Evolutionary conservation across 345 rosid genomes (phyloP).

Genomic region (Heritiera fomes): DNA sequence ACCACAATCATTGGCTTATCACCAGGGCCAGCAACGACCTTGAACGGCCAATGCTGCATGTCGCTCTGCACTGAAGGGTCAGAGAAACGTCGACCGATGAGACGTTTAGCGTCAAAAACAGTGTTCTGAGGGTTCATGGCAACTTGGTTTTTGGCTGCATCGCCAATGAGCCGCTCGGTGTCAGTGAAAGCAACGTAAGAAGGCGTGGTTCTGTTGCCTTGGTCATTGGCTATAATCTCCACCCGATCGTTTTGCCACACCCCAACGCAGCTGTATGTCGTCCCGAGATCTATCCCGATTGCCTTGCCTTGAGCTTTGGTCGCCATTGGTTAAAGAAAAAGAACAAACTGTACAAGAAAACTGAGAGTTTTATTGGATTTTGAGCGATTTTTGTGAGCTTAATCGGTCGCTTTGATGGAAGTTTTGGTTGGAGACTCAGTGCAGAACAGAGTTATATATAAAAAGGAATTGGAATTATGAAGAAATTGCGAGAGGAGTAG

Average conservation of each 20-base stretch:
- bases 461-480: not conserved
- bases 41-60: conserved; percentile 49
- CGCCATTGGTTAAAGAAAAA: not conserved
- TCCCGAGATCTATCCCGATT: conserved; percentile 44
- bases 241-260: conserved; percentile 45
- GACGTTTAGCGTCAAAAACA: conserved; percentile 49
- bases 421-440: not conserved
- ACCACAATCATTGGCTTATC: conserved; percentile 49
- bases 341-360: not conserved
- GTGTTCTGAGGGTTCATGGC: conserved; percentile 59
- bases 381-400: not conserved
- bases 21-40: conserved; percentile 41
- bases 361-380: not conserved
- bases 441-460: not conserved
- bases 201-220: conserved; percentile 44
- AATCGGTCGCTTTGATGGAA: not conserved
- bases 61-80: conserved; percentile 46
- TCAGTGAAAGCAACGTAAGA: conserved; percentile 55
- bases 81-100: conserved; percentile 42
- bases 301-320: conserved; percentile 31
- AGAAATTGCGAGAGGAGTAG: not conserved
- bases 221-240: conserved; percentile 45
- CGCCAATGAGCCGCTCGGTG: conserved; percentile 62
- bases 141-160: conserved; percentile 62
- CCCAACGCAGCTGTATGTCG: conserved; percentile 48